Percentiles rank a stretch among this genome's conserved stretches.
These are phyloP conservation scores for Leccinellum luteum DNA, from an alignment of 768 basidiomycete species.

Conservation along the genomic window DNA sequence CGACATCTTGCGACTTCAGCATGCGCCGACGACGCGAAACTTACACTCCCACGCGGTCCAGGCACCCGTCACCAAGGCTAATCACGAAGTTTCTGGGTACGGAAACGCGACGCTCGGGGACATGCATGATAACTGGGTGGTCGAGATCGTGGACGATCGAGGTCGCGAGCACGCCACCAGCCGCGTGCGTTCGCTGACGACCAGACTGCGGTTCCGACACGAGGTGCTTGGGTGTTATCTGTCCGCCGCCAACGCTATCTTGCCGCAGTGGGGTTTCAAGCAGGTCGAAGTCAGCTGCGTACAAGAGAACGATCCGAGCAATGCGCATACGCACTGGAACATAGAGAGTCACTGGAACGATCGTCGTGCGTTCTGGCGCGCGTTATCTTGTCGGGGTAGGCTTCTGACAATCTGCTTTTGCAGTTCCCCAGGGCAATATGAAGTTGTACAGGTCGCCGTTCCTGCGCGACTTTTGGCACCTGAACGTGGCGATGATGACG, in stretches of 20 bases:
- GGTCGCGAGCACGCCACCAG: conserved; percentile 57
- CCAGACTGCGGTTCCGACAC: conserved; percentile 83
- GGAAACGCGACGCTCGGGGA: conserved; percentile 91
- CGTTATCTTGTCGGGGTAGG: not conserved
- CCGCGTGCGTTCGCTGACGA: conserved; percentile 86
- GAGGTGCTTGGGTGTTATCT: conserved; percentile 79
- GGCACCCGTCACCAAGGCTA: conserved; percentile 86
- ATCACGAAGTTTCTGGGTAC: conserved; percentile 92
- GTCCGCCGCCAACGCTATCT: conserved; percentile 78
- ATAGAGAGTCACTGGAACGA: conserved; percentile 98
- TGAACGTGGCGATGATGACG: conserved; percentile 99
- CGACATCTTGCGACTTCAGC: conserved; percentile 78
- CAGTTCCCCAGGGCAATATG: conserved; percentile 80
- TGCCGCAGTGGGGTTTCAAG: conserved; percentile 99
- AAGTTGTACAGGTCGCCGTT: conserved; percentile 91
- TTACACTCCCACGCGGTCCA: conserved; percentile 88
- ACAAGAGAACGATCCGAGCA: conserved; percentile 77
- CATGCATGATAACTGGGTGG: conserved; percentile 82
- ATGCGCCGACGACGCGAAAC: conserved; percentile 81
- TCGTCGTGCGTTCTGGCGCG: conserved; percentile 59
- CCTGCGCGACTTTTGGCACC: conserved; percentile 95
- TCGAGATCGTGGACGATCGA: conserved; percentile 93
- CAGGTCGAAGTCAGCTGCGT: conserved; percentile 96
- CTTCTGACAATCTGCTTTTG: not conserved
- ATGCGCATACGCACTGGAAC: conserved; percentile 95